Conservation (phyloP, 371 early-diverging fungal species). For the Nematocida parisii region DNA sequence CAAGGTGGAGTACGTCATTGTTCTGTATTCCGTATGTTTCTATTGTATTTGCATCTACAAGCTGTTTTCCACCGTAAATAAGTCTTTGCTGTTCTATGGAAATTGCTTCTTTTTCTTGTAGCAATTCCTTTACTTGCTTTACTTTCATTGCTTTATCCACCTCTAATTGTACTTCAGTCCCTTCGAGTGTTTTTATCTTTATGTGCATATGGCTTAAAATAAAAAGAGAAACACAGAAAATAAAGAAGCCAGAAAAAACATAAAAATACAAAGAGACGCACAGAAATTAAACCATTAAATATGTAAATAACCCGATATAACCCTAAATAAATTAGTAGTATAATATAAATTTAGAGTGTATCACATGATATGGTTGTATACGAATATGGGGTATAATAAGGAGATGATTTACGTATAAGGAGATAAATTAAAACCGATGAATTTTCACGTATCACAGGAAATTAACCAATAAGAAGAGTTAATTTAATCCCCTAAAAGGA, state of each 20-base stretch:
- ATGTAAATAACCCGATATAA: neutral
- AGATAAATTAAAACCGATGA: no score
- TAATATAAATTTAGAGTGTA: no score
- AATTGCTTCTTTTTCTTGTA: conserved; percentile 60
- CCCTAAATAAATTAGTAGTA: no score
- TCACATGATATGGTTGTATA: no score
- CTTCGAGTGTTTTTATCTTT: conserved; percentile 81
- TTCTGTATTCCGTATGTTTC: conserved; percentile 75
- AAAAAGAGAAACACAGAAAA: conserved; percentile 7
- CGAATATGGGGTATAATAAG: no score
- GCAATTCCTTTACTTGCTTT: conserved; percentile 36
- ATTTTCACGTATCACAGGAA: no score
- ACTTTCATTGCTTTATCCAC: conserved; percentile 55
- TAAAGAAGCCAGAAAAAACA: conserved; percentile 9
- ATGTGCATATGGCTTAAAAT: conserved; percentile 68
- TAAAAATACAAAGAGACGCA: neutral
- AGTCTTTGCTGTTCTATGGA: conserved; percentile 57
- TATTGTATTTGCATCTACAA: conserved; percentile 73
- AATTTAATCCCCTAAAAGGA: neutral
- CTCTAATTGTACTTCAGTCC: conserved; percentile 54
- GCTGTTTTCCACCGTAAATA: conserved; percentile 61
- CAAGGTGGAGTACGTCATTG: conserved; percentile 94
- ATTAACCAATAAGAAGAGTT: no score
- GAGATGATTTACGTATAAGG: no score
- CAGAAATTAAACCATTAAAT: neutral